Evolutionary conservation across 805 yeast species (phyloP), one percentile per base, ranked within the genome.

Genomic region (Scheffersomyces stipitis): DNA sequence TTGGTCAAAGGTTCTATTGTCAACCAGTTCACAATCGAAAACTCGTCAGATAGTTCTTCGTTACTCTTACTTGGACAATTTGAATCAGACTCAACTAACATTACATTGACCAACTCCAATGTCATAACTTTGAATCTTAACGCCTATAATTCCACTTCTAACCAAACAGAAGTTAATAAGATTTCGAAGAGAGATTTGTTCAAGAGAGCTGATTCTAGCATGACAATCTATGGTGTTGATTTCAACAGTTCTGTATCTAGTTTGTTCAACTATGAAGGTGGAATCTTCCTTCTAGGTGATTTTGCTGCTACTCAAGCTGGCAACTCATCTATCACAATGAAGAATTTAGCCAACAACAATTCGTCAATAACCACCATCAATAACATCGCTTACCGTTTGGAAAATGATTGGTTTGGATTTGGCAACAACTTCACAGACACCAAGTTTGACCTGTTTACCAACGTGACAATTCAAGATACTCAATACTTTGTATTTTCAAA

Each of bases 51-150:
- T 17, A 53, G 60, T 10, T 57, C 59, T 9, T 57, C 62, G 4
- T 58, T 83, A 4, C 34, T 73, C 3, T 40, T 79, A 7, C 58
- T 69, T 15, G 87, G 87, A 3, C 50, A 61, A 4, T 74, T 80
- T 42, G 48, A 54, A 26, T 60, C 66, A 1, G 56, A 72, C 10
- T 52, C 53, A 4, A 56, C 64, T 17, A 52, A 52, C 15, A 45
- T 48, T 26, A 46, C 64, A 3, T 41, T 64, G 13, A 37, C 50
- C 12, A 65, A 55, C 38, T 38, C 38, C 24, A 60, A 64, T 36
- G 38, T 68, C 30, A 41, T 66, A 4, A 48, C 60, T 1, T 41
- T 69, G 32, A 37, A 46, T 6, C 30, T 69, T 15, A 40, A 44
- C 1, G 47, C 51, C 13, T 69, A 64, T 41, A 64, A 65, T 44